Conservation (phyloP, 345 rosid species). For the Eucalyptus marginata region DNA sequence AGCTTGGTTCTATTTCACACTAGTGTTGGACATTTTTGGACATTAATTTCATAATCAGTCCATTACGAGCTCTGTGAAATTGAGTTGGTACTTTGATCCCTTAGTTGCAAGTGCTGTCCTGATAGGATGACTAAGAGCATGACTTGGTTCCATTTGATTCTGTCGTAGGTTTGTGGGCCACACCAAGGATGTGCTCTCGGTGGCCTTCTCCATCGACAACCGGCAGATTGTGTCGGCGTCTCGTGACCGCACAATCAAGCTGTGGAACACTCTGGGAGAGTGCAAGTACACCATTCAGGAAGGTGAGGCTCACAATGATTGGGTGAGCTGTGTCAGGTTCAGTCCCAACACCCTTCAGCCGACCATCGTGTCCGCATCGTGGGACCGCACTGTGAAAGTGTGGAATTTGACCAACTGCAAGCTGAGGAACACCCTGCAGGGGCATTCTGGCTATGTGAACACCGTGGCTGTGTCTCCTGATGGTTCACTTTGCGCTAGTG, state of each 20-base stretch:
- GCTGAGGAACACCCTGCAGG: conserved; percentile 60
- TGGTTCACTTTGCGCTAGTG: conserved; percentile 90
- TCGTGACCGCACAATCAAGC: conserved; percentile 86
- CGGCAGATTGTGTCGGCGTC: conserved; percentile 98
- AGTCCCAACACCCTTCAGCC: conserved; percentile 76
- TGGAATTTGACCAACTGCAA: conserved; percentile 95
- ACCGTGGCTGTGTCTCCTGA: conserved; percentile 96
- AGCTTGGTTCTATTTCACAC: neutral
- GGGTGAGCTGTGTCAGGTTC: conserved; percentile 94
- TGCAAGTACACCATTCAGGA: conserved; percentile 93
- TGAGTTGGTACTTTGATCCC: neutral
- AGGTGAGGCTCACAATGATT: conserved; percentile 65
- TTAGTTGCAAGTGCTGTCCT: neutral
- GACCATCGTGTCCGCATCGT: conserved; percentile 83
- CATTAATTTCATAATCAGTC: too few species aligned
- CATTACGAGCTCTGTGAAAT: neutral
- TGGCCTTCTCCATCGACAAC: conserved; percentile 91
- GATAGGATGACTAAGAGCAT: neutral
- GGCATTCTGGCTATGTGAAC: conserved; percentile 77
- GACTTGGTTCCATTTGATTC: neutral
- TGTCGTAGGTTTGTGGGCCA: conserved; percentile 71
- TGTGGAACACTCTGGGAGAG: conserved; percentile 95
- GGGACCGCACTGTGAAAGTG: conserved; percentile 83
- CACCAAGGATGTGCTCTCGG: conserved; percentile 90
- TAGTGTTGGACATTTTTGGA: neutral